phyloP scores from a whole-genome alignment of 2,329 filamentous ascomycete species.

The Diaporthe sp. region DNA sequence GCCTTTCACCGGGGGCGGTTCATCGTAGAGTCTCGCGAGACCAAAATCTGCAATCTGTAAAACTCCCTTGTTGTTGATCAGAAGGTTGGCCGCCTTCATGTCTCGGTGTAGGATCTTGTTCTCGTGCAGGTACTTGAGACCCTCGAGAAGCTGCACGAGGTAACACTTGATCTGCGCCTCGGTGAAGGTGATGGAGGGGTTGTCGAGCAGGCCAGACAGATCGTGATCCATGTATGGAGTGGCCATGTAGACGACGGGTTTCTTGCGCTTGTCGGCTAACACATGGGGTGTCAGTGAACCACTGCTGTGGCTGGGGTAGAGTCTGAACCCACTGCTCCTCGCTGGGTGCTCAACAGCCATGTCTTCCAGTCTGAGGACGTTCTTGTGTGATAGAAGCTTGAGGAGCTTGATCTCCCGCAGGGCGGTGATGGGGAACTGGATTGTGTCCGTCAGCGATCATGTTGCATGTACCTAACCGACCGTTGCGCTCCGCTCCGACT shows the following conservation, averaged over 20 bases:
- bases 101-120: slow-evolving; percentile 93
- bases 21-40: slow-evolving; percentile 92
- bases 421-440: slow-evolving; percentile 93
- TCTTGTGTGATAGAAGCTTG: slow-evolving; percentile 92
- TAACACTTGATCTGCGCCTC: slow-evolving; percentile 98
- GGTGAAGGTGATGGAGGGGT: slow-evolving; percentile 88
- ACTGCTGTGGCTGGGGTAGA: slow-evolving; percentile 29
- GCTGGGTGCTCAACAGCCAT: slow-evolving; percentile 91
- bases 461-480: not conserved
- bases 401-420: slow-evolving; percentile 97
- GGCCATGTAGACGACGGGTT: slow-evolving; percentile 97
- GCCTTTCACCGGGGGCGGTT: slow-evolving; percentile 80
- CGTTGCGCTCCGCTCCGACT: slow-evolving; percentile 48
- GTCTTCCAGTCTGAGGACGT: slow-evolving; percentile 88
- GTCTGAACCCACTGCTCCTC: slow-evolving; percentile 64
- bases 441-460: slow-evolving; percentile 33
- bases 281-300: slow-evolving; percentile 40
- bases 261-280: slow-evolving; percentile 80
- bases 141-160: slow-evolving; percentile 91
- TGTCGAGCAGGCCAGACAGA: slow-evolving; percentile 95
- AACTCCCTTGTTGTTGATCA: slow-evolving; percentile 94
- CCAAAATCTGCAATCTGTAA: slow-evolving; percentile 98
- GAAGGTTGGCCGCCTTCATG: slow-evolving; percentile 98
- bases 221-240: slow-evolving; percentile 99
- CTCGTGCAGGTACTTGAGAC: slow-evolving; percentile 90